Conservation (phyloP, 1,284 basidiomycete species). For the Paramarasmius palmivorus region DNA sequence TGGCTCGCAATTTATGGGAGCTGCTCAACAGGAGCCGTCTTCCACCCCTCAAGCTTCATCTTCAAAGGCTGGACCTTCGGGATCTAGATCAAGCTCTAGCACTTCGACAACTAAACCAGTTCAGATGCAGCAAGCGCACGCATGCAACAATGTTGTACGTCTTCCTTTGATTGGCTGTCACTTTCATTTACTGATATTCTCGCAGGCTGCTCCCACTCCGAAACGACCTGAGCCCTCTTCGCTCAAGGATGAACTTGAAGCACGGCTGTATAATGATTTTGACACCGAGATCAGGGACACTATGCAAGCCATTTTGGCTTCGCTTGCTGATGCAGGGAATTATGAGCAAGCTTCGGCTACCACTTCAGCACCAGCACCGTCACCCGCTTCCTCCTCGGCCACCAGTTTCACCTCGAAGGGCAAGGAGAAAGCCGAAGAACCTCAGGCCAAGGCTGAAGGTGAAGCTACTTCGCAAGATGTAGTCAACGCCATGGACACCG, state of each 20-base stretch:
- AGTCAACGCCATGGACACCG: constrained; percentile 29
- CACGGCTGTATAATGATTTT: constrained; percentile 32
- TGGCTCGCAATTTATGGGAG: too few relatives aligned
- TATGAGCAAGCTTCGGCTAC: neutral
- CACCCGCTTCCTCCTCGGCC: constrained; percentile 9
- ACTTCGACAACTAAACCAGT: neutral
- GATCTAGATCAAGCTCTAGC: neutral
- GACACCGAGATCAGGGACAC: constrained; percentile 36
- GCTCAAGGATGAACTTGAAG: constrained; percentile 33
- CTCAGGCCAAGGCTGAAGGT: constrained; percentile 1
- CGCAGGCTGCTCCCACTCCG: neutral
- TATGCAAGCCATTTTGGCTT: constrained; percentile 36
- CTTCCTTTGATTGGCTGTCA: neutral
- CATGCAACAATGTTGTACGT: neutral
- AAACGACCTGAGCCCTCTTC: constrained; percentile 7
- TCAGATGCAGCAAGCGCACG: too few relatives aligned
- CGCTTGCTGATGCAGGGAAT: constrained; percentile 22
- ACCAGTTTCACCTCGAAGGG: constrained; percentile 26
- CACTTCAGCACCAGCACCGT: constrained; percentile 1
- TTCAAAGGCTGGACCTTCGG: neutral
- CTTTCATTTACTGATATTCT: constrained; percentile 1
- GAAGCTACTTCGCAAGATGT: constrained; percentile 30
- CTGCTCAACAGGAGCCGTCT: neutral
- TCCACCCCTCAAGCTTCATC: neutral
- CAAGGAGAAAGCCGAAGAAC: constrained; percentile 28